Conservation (phyloP, 2,329 filamentous ascomycete species). For the Apiospora arundinis region DNA sequence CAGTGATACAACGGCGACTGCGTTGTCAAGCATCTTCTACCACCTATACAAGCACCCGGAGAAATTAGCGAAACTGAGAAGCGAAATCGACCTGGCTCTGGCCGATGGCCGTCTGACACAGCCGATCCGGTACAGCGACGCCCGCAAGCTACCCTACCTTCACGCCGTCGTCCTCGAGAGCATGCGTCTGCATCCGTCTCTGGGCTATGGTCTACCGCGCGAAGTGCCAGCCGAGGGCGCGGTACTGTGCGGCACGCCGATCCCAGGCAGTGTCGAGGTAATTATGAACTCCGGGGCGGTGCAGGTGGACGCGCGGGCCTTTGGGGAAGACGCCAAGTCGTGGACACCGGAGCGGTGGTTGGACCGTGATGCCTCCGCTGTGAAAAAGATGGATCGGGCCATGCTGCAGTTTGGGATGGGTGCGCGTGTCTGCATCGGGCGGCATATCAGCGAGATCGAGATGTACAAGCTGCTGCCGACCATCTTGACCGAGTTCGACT, state of each 20-base stretch:
- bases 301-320: not conserved
- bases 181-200: conserved; percentile 26
- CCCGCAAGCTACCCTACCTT: conserved; percentile 24
- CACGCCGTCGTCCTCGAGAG: conserved; percentile 26
- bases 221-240: conserved; percentile 25
- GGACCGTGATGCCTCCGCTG: not conserved
- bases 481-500: not conserved
- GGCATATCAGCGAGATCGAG: conserved; percentile 12
- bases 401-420: conserved; percentile 11
- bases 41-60: conserved; percentile 36
- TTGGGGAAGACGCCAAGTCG: not conserved
- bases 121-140: conserved; percentile 6
- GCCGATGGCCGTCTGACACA: conserved; percentile 32
- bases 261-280: conserved; percentile 25
- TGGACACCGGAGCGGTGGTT: not conserved
- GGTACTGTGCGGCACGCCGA: conserved; percentile 7
- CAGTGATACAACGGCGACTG: conserved; percentile 55
- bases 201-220: conserved; percentile 26
- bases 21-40: conserved; percentile 38
- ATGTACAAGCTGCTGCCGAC: conserved; percentile 18
- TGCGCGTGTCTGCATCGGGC: not conserved
- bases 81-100: conserved; percentile 33
- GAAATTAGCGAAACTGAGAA: conserved; percentile 30
- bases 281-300: conserved; percentile 26
- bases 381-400: not conserved